phyloP scores from a whole-genome alignment of 2,329 filamentous ascomycete species.

The Beauveria pseudobassiana region DNA sequence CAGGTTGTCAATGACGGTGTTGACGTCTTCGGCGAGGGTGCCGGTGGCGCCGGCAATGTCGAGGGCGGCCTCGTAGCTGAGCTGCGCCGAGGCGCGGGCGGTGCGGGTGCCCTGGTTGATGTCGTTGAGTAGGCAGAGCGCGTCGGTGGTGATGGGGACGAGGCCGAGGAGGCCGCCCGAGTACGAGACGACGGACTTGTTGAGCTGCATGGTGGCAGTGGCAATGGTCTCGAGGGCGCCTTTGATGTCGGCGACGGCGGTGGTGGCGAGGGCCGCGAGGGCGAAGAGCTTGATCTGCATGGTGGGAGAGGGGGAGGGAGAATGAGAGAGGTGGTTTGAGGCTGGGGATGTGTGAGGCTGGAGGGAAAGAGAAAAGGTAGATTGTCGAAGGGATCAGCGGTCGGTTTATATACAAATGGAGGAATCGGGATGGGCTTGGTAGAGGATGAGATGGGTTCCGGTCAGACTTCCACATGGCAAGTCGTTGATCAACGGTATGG shows the following conservation, averaged over 20 bases:
- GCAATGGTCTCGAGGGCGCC: constrained; percentile 28
- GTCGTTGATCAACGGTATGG: too few relatives aligned
- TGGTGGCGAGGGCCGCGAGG: constrained; percentile 13
- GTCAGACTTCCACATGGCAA: too few relatives aligned
- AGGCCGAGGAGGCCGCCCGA: constrained; percentile 29
- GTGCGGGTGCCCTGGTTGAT: constrained; percentile 31
- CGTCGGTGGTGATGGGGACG: constrained; percentile 33
- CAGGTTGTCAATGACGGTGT: constrained; percentile 30
- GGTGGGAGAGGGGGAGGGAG: not conserved
- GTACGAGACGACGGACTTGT: constrained; percentile 29
- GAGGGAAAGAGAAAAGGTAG: not conserved
- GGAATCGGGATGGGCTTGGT: too few relatives aligned
- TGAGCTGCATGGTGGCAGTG: constrained; percentile 25
- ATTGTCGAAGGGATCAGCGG: not conserved
- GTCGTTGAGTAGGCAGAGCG: constrained; percentile 29
- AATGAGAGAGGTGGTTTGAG: not conserved
- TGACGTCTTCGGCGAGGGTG: constrained; percentile 29
- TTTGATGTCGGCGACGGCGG: constrained; percentile 27
- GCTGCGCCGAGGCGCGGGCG: constrained; percentile 29
- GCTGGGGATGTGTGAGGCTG: not conserved
- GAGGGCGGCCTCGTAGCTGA: constrained; percentile 31
- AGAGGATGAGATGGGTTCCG: too few relatives aligned
- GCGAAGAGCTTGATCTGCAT: constrained; percentile 13
- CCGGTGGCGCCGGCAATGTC: constrained; percentile 30
- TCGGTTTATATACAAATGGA: too few relatives aligned